Base-by-base conservation (phyloP, 805 yeast genomes). In the Myxozyma monticola region DNA sequence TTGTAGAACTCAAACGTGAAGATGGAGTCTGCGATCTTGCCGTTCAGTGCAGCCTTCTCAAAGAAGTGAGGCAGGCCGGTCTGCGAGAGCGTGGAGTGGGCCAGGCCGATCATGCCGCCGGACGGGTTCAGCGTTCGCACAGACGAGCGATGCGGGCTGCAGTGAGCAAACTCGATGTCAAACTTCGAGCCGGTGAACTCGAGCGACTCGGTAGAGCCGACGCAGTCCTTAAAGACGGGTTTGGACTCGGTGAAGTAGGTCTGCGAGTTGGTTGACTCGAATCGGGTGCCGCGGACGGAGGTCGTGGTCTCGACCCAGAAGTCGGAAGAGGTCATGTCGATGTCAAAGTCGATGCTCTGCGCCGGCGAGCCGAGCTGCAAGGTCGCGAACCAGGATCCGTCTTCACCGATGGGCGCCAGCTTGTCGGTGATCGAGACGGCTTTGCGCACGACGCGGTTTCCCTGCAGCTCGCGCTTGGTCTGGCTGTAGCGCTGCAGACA, bases 291-390 rank as follows among this genome's bases (percentile, higher is more conserved):
- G n/a, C 41, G 42, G 21, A 54, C 37, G 25, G 56, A 51, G 5
- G 58, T 54, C 2, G 58, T 54, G 5, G 50, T 34, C 41, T 54
- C 58, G 34, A 54, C 52, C 58, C 58, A 54, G 18, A 48, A 50
- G 36, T 54, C 58, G 17, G 58, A 29, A 17, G 58, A 54, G 28
- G 58, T 50, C 58, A 54, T 54, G 39, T 54, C 58, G 41, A 54
- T 22, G 41, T 54, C 58, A 36, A 54, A 50, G 21, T 39, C 20
- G 33, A 54, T 36, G 24, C 26, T 29, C 52, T 54, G 58, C 9
- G 48, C 43, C 18, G 58, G 58, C 10, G 28, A 25, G 24, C 58
- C 58, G 17, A 54, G 52, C 18, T 34, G 20, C 18, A 50, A 39
- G 24, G 42, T 42, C 17, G 56, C 46, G 22, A 42, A 45, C 39